Evolutionary conservation across 2,329 filamentous ascomycete species (phyloP).

Genomic region (Thelonectria blattea): DNA sequence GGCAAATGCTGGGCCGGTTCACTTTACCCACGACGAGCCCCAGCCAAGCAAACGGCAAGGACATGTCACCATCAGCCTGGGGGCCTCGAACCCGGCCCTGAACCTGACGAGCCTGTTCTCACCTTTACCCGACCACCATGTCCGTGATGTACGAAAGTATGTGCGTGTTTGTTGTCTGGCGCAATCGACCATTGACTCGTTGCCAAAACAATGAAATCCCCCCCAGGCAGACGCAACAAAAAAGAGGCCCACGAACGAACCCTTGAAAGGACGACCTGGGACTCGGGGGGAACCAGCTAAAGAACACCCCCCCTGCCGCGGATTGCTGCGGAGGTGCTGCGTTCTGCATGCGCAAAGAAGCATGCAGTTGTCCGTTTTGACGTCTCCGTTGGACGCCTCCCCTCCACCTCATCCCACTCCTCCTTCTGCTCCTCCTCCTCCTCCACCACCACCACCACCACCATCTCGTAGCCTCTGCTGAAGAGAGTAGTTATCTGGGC

Average conservation of each 20-base stretch:
- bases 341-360: slow-evolving; percentile 13
- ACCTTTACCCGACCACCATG: slow-evolving; percentile 1
- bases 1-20: not conserved
- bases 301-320: slow-evolving; percentile 5
- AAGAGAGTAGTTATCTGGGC: slow-evolving; percentile 5
- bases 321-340: slow-evolving; percentile 5
- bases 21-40: slow-evolving; percentile 10
- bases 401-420: not conserved
- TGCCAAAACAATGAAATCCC: not conserved
- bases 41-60: not conserved
- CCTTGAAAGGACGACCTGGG: not conserved
- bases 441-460: not conserved
- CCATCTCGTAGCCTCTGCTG: slow-evolving; percentile 4
- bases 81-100: slow-evolving; percentile 5
- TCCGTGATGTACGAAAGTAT: not conserved
- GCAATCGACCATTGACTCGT: not conserved
- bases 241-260: slow-evolving; percentile 1
- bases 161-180: not conserved
- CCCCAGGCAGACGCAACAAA: not conserved
- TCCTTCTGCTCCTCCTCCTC: not conserved
- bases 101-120: slow-evolving; percentile 13
- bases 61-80: slow-evolving; percentile 4
- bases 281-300: not conserved
- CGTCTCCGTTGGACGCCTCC: slow-evolving; percentile 11
- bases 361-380: slow-evolving; percentile 2